A percentile compares a stretch with the other conserved stretches of the same genome.
These are phyloP conservation scores for Pichia rugopelliculosa DNA, from an alignment of 805 yeast genomes.

Conservation along the genomic window DNA sequence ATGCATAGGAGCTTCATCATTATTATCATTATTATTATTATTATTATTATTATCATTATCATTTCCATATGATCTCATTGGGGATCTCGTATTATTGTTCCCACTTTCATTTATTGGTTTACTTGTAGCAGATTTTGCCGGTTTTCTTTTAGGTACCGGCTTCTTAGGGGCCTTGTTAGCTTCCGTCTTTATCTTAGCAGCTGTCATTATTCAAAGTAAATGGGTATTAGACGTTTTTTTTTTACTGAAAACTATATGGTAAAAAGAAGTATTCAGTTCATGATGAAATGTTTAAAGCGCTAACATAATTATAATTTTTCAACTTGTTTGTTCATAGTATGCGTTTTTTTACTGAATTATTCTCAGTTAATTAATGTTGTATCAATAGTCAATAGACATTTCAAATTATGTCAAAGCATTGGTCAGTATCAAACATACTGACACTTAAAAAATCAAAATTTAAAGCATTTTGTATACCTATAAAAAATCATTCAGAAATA, in stretches of 20 bases:
- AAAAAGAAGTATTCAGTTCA: not conserved
- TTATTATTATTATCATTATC: not conserved
- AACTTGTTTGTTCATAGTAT: too few species aligned
- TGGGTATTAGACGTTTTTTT: not conserved
- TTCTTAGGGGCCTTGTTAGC: not conserved
- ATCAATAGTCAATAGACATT: not conserved
- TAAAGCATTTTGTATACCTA: conserved; percentile 49
- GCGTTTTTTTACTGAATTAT: too few species aligned
- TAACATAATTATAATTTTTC: not conserved
- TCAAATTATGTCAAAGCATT: conserved; percentile 12
- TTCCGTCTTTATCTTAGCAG: not conserved
- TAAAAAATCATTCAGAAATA: conserved; percentile 37
- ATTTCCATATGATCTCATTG: not conserved
- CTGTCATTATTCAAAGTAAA: not conserved
- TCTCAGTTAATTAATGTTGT: not conserved
- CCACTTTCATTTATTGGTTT: not conserved
- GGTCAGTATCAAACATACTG: conserved; percentile 36
- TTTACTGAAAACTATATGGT: not conserved
- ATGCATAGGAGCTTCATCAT: not conserved
- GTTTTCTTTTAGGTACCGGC: not conserved
- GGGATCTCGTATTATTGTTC: not conserved
- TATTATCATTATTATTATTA: not conserved
- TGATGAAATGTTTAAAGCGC: not conserved
- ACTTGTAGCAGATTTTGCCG: not conserved
- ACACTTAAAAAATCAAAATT: conserved; percentile 56